Base-by-base conservation (phyloP, 805 yeast species). In the Wickerhamiella parazyma region DNA sequence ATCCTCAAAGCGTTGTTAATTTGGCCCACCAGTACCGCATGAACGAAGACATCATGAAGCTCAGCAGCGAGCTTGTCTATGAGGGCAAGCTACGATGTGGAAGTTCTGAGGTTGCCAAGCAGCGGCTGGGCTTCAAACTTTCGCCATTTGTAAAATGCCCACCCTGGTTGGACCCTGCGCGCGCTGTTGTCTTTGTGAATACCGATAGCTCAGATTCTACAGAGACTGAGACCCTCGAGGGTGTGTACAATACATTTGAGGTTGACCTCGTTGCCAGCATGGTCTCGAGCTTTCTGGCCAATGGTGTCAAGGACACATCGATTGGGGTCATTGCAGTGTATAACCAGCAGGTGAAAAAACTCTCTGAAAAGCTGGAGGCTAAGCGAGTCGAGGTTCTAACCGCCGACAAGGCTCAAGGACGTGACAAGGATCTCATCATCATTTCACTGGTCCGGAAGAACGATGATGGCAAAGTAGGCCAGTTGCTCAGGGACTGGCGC, bases 361-460 rank as follows among this genome's bases (percentile, higher is more conserved):
- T 80, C 34, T 51, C 56, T 36, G 58, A 59, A 20, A 54, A 48
- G 33, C 58, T 58, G 48, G 22, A 20, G 3, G 28, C 21, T 11
- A 29, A 26, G 9, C 17, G n/a, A 8, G 61, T 91, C 24, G 97
- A 91, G 51, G 70, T 83, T 25, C 65, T 89, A 45, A 91, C 99
- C 0, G 97, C 96, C 0, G 99, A 91, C 60, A 84, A 80, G 55
- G 89, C 81, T 55, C 98, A 91, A 62, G 99, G 98, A 0, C 70
- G 96, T 45, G 99, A 91, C 60, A 91, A 89, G 55, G 89, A 84
- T 25, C 82, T 95, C 55, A 75, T 91, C 12, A 76, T 91, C 6
- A 82, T 91, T 2, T 89, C 97, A 0, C 65, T 91, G 52, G 98
- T 91, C 3, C 67, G 95, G 39, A 79, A 94, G 4, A 86, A 87